A percentile compares a stretch with the other conserved stretches of the same genome.
Conservation (phyloP, 331 rosid species). For the Malus hybrid region DNA sequence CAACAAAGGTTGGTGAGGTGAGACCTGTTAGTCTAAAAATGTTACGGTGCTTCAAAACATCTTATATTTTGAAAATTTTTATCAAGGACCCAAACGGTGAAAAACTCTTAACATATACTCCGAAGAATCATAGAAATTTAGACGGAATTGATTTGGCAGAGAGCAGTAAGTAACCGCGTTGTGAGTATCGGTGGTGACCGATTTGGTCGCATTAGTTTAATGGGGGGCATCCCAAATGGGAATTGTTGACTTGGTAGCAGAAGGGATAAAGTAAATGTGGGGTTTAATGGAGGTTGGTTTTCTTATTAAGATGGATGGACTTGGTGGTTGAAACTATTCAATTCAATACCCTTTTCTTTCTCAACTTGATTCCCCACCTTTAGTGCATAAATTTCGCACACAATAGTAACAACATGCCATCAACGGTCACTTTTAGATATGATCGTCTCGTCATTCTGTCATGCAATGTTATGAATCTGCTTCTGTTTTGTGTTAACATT, state of each 20-base stretch:
- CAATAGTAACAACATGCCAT: background rate
- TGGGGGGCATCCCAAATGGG: background rate
- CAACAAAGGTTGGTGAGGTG: background rate
- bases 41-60: too few species aligned
- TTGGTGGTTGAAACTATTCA: slow-evolving; percentile 47
- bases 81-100: too few species aligned
- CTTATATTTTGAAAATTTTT: too few species aligned
- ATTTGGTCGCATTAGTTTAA: background rate
- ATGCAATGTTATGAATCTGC: background rate
- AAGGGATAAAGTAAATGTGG: slow-evolving; percentile 16
- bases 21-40: too few species aligned
- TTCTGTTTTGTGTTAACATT: too few species aligned
- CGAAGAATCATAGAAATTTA: background rate
- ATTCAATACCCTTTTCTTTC: slow-evolving; percentile 21
- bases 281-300: slow-evolving; percentile 5
- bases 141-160: background rate
- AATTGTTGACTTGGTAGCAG: background rate
- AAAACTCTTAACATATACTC: background rate
- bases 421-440: background rate
- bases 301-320: slow-evolving; percentile 13
- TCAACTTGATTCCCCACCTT: background rate
- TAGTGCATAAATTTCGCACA: background rate
- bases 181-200: background rate
- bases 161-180: background rate
- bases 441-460: rapidly evolving